These are phyloP conservation scores for Colletotrichum camelliae DNA, from an alignment of 2,329 filamentous ascomycete genomes.

Conservation along the genomic window DNA sequence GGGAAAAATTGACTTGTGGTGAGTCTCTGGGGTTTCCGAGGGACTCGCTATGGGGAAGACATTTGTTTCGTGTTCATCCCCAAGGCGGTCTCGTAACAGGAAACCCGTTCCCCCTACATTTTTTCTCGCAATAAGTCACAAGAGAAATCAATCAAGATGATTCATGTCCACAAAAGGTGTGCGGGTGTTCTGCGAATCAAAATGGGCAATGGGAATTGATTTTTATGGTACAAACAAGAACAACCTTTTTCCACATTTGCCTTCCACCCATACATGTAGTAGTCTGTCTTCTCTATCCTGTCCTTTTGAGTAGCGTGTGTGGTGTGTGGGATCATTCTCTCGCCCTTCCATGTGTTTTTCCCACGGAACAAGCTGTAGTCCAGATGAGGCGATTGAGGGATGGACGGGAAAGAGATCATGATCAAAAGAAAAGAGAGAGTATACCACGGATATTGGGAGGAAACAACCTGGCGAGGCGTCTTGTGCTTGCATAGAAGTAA, in stretches of 20 bases:
- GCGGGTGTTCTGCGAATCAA: neutral
- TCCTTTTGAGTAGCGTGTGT: neutral
- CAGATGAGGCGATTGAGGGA: conserved; percentile 12
- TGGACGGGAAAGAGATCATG: neutral
- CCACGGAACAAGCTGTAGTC: neutral
- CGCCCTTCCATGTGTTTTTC: neutral
- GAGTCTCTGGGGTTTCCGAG: neutral
- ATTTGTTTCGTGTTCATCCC: conserved; percentile 6
- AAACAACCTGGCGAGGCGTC: conserved; percentile 13
- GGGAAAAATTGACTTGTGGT: neutral
- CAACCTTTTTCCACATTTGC: neutral
- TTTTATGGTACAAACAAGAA: conserved; percentile 22
- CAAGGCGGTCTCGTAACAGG: neutral
- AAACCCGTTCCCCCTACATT: neutral
- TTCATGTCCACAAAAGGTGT: conserved; percentile 13
- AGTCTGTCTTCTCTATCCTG: neutral
- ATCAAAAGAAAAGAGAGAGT: neutral
- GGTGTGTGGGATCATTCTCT: neutral
- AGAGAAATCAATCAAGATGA: conserved; percentile 21
- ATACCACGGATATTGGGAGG: conserved; percentile 2
- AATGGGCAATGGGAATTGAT: conserved; percentile 3
- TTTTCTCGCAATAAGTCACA: conserved; percentile 19
- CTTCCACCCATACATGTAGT: neutral
- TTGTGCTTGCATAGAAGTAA: conserved; percentile 14
- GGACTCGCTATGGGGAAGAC: neutral